Percentiles rank a stretch among this genome's conserved stretches.
These are phyloP conservation scores for Trichoderma asperellum DNA, from an alignment of 2,329 filamentous ascomycete species.

Conservation along the genomic window DNA sequence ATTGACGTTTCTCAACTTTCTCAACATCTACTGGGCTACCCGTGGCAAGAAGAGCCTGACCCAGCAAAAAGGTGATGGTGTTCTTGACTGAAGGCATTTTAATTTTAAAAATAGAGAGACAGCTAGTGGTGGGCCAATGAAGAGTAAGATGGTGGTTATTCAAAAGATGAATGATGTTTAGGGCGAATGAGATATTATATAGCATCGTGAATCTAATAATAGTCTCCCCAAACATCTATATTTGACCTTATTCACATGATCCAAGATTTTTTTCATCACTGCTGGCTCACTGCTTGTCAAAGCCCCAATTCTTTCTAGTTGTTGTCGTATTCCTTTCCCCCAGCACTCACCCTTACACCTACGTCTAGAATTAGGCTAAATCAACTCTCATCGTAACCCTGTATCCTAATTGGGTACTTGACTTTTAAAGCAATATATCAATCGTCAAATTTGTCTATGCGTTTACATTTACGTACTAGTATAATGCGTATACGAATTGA, in stretches of 20 bases:
- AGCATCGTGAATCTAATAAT: not conserved
- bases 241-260: not conserved
- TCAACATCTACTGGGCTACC: slow-evolving; percentile 8
- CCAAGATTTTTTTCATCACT: not conserved
- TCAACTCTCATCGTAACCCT: not conserved
- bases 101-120: no score
- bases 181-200: not conserved
- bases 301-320: not conserved
- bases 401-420: not conserved
- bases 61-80: slow-evolving; percentile 1
- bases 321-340: slow-evolving; percentile 20
- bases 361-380: slow-evolving; percentile 13
- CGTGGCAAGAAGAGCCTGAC: slow-evolving; percentile 21
- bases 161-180: not conserved
- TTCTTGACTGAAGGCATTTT: slow-evolving; percentile 19
- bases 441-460: not conserved
- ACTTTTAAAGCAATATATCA: not conserved
- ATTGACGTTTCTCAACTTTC: slow-evolving; percentile 27
- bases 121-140: no score
- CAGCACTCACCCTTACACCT: not conserved
- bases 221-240: not conserved
- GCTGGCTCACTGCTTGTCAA: not conserved
- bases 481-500: not conserved
- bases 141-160: not conserved
- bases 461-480: not conserved